Base-by-base conservation (phyloP, 768 basidiomycete genomes). In the Kwoniella heveanensis region DNA sequence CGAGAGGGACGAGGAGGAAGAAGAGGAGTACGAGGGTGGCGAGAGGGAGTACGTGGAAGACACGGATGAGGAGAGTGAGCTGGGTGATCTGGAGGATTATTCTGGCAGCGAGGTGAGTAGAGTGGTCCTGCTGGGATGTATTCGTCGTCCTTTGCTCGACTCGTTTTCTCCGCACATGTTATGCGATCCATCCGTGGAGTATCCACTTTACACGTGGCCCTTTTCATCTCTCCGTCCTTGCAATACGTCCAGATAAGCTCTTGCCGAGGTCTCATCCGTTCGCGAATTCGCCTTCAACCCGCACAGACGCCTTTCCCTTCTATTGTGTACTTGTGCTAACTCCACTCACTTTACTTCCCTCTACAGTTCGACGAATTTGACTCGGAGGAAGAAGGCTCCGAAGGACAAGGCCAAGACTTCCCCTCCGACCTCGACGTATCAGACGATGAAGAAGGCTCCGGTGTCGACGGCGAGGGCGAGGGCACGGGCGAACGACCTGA, bases 1-100 rank as follows among this genome's bases (percentile, higher is more conserved):
- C 59, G 82, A 82, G 13, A 79, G 79, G 54, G 80, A 80, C 19
- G 67, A 50, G 17, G 71, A 60, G 29, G 66, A 67, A 26, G 83
- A 82, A 52, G 85, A 85, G 66, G 83, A 83, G 24, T 80, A 77
- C 48, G 81, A 81, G 26, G 73, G 70, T 22, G 90, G 88, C 65
- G 83, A 83, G 50, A 81, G 82, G 75, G 90, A 83, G 53, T 85
- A 83, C 51, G 81, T 85, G 51, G 83, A 84, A 44, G 84, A 85
- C 73, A 81, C 85, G 52, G 88, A 89, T 79, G 89, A 89, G 72
- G 88, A 90, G 63, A 89, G 88, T 76, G 89, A 90, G 73, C 88
- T 87, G 77, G 86, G 85, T 62, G 91, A 87, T 67, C 86, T 89
- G 70, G 79, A 83, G 65, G 83, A 82, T 61, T 72, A 78, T 46